Conservation (phyloP, 495 filamentous ascomycete genomes). For the Aspergillus ellipticus region DNA sequence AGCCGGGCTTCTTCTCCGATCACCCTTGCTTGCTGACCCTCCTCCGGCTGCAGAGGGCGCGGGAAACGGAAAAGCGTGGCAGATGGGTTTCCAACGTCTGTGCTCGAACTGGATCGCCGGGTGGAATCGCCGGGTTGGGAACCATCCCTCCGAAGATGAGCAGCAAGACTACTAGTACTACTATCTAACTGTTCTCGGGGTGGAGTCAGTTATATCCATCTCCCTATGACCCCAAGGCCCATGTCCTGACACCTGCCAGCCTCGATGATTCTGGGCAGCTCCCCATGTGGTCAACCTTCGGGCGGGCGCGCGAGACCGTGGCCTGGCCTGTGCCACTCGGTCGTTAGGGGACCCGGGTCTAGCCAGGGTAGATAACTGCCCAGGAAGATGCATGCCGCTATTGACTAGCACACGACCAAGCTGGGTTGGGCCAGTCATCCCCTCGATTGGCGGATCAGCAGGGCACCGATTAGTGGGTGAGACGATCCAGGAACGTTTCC, state of each 20-base stretch:
- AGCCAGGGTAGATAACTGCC: not conserved
- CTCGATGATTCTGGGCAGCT: no score
- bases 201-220: no score
- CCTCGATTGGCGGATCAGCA: conserved; percentile 12
- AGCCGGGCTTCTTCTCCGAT: not conserved
- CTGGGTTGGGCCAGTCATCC: conserved; percentile 6
- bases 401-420: conserved; percentile 5
- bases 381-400: conserved; percentile 1
- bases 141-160: no score
- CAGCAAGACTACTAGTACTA: no score
- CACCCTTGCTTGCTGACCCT: not conserved
- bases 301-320: not conserved
- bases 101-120: conserved; percentile 7
- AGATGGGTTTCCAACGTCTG: conserved; percentile 6
- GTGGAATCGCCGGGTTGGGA: conserved; percentile 1
- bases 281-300: no score
- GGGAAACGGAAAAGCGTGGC: conserved; percentile 8
- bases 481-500: conserved; percentile 23
- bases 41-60: not conserved
- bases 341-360: no score
- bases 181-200: no score
- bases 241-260: no score
- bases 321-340: not conserved
- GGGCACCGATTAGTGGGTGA: conserved; percentile 13
- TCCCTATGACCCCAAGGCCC: no score